These are phyloP conservation scores for Sugiyamaella boreocaroliniensis DNA, from an alignment of 805 yeast genomes.

Conservation along the genomic window DNA sequence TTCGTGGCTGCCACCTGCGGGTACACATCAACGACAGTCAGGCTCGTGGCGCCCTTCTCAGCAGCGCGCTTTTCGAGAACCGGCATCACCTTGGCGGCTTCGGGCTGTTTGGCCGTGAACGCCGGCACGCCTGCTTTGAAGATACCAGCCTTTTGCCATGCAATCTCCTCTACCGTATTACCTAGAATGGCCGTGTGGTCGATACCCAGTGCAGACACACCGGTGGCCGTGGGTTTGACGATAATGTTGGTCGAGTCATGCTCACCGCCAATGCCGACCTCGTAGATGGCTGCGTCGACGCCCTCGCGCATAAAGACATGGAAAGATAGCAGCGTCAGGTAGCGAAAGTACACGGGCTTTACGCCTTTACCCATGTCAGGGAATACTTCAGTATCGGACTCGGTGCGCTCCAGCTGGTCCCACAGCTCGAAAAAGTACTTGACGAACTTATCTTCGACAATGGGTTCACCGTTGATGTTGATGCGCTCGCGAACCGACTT, in stretches of 20 bases:
- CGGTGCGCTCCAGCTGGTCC: slow-evolving; percentile 62
- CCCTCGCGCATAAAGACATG: slow-evolving; percentile 84
- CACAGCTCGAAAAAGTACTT: slow-evolving; percentile 91
- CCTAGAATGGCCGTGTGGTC: slow-evolving; percentile 90
- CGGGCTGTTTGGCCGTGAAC: slow-evolving; percentile 45
- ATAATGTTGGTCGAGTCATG: slow-evolving; percentile 93
- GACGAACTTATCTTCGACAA: slow-evolving; percentile 72
- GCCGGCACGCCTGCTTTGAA: slow-evolving; percentile 67
- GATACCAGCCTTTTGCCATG: slow-evolving; percentile 96
- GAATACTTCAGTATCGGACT: slow-evolving; percentile 49
- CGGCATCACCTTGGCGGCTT: slow-evolving; percentile 39
- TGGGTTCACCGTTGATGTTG: slow-evolving; percentile 78
- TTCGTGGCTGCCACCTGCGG: slow-evolving; percentile 27
- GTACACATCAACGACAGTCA: slow-evolving; percentile 47
- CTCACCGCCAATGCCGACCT: slow-evolving; percentile 98
- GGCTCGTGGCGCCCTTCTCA: slow-evolving; percentile 46
- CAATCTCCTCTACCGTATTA: slow-evolving; percentile 75
- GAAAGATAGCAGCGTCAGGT: slow-evolving; percentile 79
- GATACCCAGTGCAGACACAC: slow-evolving; percentile 78
- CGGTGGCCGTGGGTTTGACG: slow-evolving; percentile 73
- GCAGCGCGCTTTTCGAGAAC: slow-evolving; percentile 56
- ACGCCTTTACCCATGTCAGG: slow-evolving; percentile 68
- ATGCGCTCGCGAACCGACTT: slow-evolving; percentile 90
- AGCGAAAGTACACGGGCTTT: slow-evolving; percentile 92
- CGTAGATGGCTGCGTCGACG: slow-evolving; percentile 90